These are phyloP conservation scores for Hypomyces perniciosus DNA, from an alignment of 2,329 filamentous ascomycete species.

Conservation along the genomic window DNA sequence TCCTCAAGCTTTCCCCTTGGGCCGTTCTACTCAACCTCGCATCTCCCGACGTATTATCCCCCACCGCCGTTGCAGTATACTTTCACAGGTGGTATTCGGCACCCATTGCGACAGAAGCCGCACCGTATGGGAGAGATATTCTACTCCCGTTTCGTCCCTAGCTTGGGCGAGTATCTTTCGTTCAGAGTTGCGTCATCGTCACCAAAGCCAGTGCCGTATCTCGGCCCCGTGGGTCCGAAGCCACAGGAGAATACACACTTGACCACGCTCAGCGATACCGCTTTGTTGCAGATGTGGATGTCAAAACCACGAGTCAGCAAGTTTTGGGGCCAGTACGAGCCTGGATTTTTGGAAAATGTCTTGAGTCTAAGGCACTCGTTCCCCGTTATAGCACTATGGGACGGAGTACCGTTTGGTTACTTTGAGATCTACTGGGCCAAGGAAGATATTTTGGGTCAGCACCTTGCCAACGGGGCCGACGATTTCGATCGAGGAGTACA, in stretches of 20 bases:
- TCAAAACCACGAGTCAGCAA: constrained; percentile 72
- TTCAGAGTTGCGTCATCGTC: constrained; percentile 78
- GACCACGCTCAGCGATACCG: constrained; percentile 42
- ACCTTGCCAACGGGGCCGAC: constrained; percentile 58
- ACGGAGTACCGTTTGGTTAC: constrained; percentile 91
- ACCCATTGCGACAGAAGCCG: constrained; percentile 82
- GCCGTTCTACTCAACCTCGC: constrained; percentile 75
- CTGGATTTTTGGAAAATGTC: constrained; percentile 60
- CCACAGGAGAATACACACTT: constrained; percentile 37
- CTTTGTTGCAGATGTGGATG: constrained; percentile 79
- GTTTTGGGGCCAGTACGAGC: constrained; percentile 71
- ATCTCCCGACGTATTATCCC: constrained; percentile 87
- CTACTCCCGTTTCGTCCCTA: constrained; percentile 82
- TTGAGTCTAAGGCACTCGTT: constrained; percentile 71
- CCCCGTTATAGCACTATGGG: constrained; percentile 88
- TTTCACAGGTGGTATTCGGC: constrained; percentile 70
- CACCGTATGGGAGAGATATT: constrained; percentile 86
- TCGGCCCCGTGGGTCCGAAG: constrained; percentile 48
- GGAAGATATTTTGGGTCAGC: constrained; percentile 71
- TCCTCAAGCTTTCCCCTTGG: constrained; percentile 44
- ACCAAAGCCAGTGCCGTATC: constrained; percentile 55
- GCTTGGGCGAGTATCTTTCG: constrained; percentile 74
- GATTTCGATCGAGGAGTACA: constrained; percentile 90
- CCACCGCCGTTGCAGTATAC: constrained; percentile 76
- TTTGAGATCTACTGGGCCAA: constrained; percentile 99